A percentile compares a stretch with the other conserved stretches of the same genome.
Conservation (phyloP, 2,329 filamentous ascomycete species). For the Colletotrichum sp. region DNA sequence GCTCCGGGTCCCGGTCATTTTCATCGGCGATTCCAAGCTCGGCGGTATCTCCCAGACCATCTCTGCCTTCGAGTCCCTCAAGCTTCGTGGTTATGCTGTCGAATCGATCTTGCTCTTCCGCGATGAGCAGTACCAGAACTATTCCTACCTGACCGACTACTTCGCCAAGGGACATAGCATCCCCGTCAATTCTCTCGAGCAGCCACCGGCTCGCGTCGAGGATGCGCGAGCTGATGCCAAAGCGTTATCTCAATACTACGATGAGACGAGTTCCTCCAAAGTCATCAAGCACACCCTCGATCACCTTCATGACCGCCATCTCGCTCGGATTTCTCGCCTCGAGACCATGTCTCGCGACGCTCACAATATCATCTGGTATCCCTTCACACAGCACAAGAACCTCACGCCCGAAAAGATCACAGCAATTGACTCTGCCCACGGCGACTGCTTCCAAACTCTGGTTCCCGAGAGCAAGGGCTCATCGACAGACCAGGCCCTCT, state of each 20-base stretch:
- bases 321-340: conserved; percentile 60
- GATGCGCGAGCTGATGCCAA: conserved; percentile 53
- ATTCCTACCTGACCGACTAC: conserved; percentile 70
- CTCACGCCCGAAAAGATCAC: conserved; percentile 68
- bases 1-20: conserved; percentile 73
- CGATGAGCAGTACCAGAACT: conserved; percentile 70
- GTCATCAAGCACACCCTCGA: conserved; percentile 51
- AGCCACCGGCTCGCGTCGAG: conserved; percentile 58
- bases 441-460: conserved; percentile 75
- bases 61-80: conserved; percentile 78
- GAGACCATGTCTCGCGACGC: conserved; percentile 67
- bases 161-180: conserved; percentile 66
- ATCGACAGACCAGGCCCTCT: conserved; percentile 33
- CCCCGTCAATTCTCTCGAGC: conserved; percentile 59
- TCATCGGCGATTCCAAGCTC: conserved; percentile 76
- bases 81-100: conserved; percentile 80
- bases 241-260: conserved; percentile 70
- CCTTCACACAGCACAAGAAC: conserved; percentile 80
- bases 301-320: conserved; percentile 58
- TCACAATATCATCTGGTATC: conserved; percentile 77
- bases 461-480: not conserved
- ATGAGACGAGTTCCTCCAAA: conserved; percentile 41
- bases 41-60: conserved; percentile 85
- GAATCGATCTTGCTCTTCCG: conserved; percentile 73
- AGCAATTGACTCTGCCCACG: conserved; percentile 80